Evolutionary conservation across 2,329 filamentous ascomycete genomes (phyloP).

Genomic region (Curvularia lunata): DNA sequence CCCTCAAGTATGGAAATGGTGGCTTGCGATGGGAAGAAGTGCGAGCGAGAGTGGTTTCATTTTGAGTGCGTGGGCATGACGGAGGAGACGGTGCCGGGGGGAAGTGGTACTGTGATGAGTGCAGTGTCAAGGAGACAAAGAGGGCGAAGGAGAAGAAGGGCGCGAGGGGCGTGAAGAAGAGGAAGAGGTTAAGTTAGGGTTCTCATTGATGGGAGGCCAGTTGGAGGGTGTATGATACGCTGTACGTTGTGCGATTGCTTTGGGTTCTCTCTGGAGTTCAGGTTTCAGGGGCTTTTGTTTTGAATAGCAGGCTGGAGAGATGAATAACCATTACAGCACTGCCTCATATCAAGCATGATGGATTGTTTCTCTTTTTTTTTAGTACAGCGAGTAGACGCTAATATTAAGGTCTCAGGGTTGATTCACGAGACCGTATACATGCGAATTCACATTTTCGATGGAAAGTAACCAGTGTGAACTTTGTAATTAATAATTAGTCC

Average conservation of each 20-base stretch:
- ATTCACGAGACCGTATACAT: not conserved
- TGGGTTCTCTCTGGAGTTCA: too few species aligned
- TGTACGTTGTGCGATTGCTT: not conserved
- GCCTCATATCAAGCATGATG: not conserved
- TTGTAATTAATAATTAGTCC: too few species aligned
- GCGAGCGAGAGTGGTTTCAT: constrained; percentile 6
- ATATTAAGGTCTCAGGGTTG: not conserved
- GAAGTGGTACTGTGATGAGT: constrained; percentile 10
- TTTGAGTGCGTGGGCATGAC: constrained; percentile 9
- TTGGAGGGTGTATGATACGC: not conserved
- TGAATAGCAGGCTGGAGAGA: not conserved
- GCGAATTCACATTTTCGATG: not conserved
- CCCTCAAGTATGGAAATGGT: constrained; percentile 3
- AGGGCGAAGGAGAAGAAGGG: not conserved
- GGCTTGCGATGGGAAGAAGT: constrained; percentile 7
- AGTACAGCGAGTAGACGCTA: not conserved
- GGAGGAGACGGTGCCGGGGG: constrained; percentile 1
- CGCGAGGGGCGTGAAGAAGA: not conserved
- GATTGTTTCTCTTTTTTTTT: not conserved
- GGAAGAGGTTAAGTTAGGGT: not conserved
- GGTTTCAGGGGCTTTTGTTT: not conserved
- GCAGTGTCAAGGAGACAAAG: not conserved
- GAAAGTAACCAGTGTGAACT: not conserved
- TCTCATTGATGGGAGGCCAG: too few species aligned
- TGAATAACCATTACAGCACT: not conserved